Evolutionary conservation across 2,329 filamentous ascomycete species (phyloP), one percentile per base, ranked within the genome.

Genomic region (Sclerotinia glacialis): DNA sequence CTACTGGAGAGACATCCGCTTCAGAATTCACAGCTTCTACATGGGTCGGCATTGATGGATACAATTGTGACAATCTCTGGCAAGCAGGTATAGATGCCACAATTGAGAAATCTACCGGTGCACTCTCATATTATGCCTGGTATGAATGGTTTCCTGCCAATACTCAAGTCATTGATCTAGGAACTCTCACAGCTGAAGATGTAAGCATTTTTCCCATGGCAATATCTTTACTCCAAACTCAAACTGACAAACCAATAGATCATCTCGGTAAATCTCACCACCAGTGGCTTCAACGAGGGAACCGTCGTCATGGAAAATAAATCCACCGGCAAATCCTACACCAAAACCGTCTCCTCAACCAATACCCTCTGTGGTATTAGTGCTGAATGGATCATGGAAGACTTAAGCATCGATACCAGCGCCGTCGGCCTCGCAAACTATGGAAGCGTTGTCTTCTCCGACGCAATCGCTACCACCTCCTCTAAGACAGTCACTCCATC

Each of bases 21-120:
- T 49, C 58, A 14, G 14, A 26, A 0, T 61, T 61, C 26, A 37
- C 12, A 2, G 77, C 77, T n/a, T 76, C 79, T 6, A 83, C 82
- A 23, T 86, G 83, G 85, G 83, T 87, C 7, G 85, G 85, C n/a
- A 86, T 87, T 67, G 85, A 87, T 69, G 85, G 85, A n/a, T 82
- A 86, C 42, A 84, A 82, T 2, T 86, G 83, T 74, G 74, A 72
- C 47, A 77, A 76, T 3, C 81, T 86, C 64, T 76, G 86, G 9
- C 84, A 86, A 73, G 82, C 83, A 0, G 85, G 84, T 23, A 75
- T 61, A 7, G 58, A 61, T 86, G 83, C 85, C 72, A 80, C 79
- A 58, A 75, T 83, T 56, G 26, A 53, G 21, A 69, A 78, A 26
- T 49, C 58, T 28, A 76, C 76, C 37, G 68, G 69, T 42, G 40